These are phyloP conservation scores for Ascochyta viciae-villosae DNA, from an alignment of 2,329 filamentous ascomycete genomes.

Conservation along the genomic window DNA sequence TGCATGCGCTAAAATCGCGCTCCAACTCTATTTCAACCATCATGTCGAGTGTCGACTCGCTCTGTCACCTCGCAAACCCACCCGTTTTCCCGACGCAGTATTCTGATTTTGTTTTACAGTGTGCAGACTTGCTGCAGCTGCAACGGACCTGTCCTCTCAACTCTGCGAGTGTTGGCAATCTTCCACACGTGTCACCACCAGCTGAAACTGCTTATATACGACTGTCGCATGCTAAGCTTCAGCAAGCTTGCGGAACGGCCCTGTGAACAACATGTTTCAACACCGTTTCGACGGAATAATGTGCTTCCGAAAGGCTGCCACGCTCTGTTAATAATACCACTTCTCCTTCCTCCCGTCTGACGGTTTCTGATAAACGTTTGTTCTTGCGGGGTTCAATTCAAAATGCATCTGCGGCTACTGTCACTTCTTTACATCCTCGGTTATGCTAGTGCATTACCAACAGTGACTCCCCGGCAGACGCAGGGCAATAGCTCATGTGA, in stretches of 20 bases:
- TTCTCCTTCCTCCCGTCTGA: not conserved
- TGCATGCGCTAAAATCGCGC: not conserved
- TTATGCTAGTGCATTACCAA: not conserved
- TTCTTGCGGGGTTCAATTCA: not conserved
- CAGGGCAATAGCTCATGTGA: constrained; percentile 3
- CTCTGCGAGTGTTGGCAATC: not conserved
- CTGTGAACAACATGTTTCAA: constrained; percentile 10
- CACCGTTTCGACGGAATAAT: constrained; percentile 1
- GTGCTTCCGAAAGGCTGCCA: not conserved
- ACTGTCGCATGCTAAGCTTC: constrained; percentile 13
- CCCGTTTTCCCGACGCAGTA: not conserved
- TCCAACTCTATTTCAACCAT: not conserved
- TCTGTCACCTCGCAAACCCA: not conserved
- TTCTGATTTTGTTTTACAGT: too few relatives aligned
- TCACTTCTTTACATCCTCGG: not conserved
- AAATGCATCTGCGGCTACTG: not conserved
- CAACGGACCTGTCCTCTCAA: not conserved
- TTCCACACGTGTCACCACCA: not conserved
- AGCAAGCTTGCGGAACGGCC: constrained; percentile 9
- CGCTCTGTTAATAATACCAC: not conserved
- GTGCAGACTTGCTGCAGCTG: not conserved
- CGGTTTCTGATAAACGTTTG: not conserved
- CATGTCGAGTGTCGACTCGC: not conserved
- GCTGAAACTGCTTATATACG: not conserved
- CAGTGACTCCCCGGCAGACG: not conserved